These are phyloP conservation scores for Phlyctochytrium bullatum DNA, from an alignment of 192 early-diverging fungal genomes.

Conservation along the genomic window DNA sequence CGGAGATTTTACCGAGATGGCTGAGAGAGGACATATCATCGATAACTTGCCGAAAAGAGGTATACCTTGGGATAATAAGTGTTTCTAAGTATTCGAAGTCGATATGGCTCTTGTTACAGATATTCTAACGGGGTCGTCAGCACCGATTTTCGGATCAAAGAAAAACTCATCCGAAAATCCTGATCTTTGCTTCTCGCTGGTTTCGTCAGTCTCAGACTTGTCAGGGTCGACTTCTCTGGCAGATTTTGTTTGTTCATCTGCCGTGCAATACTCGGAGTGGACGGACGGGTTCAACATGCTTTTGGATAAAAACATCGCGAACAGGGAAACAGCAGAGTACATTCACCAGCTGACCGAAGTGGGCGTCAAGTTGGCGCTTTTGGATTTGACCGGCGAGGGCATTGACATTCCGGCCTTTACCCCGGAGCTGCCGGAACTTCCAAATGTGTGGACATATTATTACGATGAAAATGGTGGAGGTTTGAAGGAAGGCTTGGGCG, in stretches of 20 bases:
- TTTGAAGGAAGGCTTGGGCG: constrained; percentile 8
- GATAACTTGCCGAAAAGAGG: constrained; percentile 54
- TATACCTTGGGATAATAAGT: constrained; percentile 20
- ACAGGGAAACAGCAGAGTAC: constrained; percentile 63
- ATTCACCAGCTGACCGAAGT: constrained; percentile 66
- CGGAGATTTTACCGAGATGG: constrained; percentile 59
- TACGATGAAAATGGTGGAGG: constrained; percentile 5
- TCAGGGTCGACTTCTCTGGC: constrained; percentile 33
- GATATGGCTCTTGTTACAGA: constrained; percentile 48
- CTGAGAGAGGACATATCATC: constrained; percentile 29
- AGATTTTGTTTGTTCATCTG: constrained; percentile 53
- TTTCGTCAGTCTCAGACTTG: constrained; percentile 22
- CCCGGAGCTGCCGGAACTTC: constrained; percentile 20
- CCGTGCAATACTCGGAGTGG: constrained; percentile 62
- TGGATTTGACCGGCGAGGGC: constrained; percentile 67
- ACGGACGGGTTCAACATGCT: constrained; percentile 73
- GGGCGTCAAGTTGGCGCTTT: constrained; percentile 62
- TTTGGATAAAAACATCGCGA: constrained; percentile 60
- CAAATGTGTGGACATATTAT: constrained; percentile 14
- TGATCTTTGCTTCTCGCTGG: constrained; percentile 48
- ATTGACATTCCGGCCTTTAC: constrained; percentile 33
- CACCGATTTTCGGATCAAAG: constrained; percentile 32
- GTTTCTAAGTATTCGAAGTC: constrained; percentile 27
- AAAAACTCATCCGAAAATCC: constrained; percentile 32
- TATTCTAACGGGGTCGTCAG: constrained; percentile 38